Base-by-base conservation (phyloP, 345 rosid genomes). In the Geranium rotundifolium region DNA sequence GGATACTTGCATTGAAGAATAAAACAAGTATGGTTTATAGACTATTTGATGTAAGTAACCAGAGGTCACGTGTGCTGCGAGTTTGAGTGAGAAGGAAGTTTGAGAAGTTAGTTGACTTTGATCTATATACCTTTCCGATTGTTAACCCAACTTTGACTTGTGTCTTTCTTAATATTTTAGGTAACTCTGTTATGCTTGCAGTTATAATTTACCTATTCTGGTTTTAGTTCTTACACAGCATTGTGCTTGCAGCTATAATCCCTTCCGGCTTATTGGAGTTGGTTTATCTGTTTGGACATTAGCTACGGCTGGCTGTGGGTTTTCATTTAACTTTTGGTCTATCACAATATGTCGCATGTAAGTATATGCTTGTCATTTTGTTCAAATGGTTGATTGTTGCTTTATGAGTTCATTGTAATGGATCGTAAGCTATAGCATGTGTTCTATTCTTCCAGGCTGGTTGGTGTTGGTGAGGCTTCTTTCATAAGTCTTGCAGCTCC, bases 401-500 rank as follows among this genome's bases (percentile, higher is more conserved):
- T 56, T 34, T 56, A 31, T 61, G 9, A 52, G 39, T 58, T 58
- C 68, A 27, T 29, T 65, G 18, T 59, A 56, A 20, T 61, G 56
- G 15, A 8, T 17, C 8, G n/a, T 55, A 17, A 15, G 29, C 34
- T 58, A 30, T 50, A 17, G 16, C 65, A 19, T 34, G 61, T 56
- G 17, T 60, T n/a, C 23, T 64, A 23, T 65, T 62, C 60, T 37
- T 72, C 50, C 75, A 90, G 99, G 99, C 55, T 88, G 62, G 97
- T 93, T 66, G 99, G 99, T 66, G 91, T 93, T 80, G 99, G 99
- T 59, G 97, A 93, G 67, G 99, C 99, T 66, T 93, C 99, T 30
- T 93, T 93, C 67, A 88, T 93, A 61, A 88, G 97, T 81, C 99
- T 93, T 69, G 99, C 99, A 57, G 96, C 99, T 29, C 97, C 99